These are phyloP conservation scores for Saccharomycopsis schoenii DNA, from an alignment of 805 yeast species.

Conservation along the genomic window DNA sequence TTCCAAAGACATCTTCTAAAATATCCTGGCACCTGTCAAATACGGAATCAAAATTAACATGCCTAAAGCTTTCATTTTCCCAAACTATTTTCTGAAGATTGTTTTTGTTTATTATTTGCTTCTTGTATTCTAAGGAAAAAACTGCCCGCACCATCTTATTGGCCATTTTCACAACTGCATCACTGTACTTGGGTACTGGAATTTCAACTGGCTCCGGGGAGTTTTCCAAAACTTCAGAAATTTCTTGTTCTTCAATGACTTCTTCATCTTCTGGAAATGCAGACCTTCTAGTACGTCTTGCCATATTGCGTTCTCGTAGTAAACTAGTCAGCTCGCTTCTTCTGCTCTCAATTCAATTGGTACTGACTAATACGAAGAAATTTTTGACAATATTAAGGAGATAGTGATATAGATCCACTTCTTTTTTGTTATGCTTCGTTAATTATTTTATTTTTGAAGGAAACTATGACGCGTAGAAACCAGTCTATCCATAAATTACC, in stretches of 20 bases:
- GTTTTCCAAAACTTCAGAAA: not conserved
- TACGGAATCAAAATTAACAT: constrained; percentile 13
- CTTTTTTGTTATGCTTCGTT: too few species aligned
- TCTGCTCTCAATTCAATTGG: not conserved
- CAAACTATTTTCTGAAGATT: constrained; percentile 16
- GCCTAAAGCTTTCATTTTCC: constrained; percentile 12
- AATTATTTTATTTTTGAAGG: too few species aligned
- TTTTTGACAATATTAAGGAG: too few species aligned
- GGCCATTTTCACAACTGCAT: constrained; percentile 12
- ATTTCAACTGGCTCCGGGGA: not conserved
- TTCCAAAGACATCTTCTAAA: constrained; percentile 9
- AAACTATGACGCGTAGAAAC: too few species aligned
- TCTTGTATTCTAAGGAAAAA: constrained; percentile 13
- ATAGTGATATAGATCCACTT: too few species aligned
- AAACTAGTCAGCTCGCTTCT: not conserved
- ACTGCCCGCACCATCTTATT: constrained; percentile 17
- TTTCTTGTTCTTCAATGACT: not conserved
- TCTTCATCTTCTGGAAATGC: not conserved
- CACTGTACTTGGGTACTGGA: not conserved
- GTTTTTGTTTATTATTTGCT: constrained; percentile 6
- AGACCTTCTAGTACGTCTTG: not conserved
- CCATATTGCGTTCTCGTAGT: not conserved
- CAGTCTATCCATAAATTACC: too few species aligned
- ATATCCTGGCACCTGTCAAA: constrained; percentile 13
- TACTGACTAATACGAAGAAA: too few species aligned